Evolutionary conservation across 169 alveolate genomes (phyloP).

Genomic region (Plasmodium gallinaceum): DNA sequence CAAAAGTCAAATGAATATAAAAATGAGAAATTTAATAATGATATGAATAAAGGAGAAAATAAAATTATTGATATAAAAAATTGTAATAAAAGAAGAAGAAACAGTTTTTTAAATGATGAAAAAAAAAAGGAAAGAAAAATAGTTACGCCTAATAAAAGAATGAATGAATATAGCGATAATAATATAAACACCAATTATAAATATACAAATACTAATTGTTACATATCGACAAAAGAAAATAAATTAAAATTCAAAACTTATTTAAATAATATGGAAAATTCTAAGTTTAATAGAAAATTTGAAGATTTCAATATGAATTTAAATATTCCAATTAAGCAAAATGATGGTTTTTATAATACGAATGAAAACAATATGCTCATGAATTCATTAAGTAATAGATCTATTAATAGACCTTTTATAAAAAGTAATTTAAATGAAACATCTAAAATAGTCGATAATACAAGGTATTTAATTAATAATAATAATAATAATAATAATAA

Average conservation of each 20-base stretch:
- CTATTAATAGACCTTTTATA: neutral
- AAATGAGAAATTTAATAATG: neutral
- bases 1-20: neutral
- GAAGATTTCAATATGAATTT: neutral
- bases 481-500: neutral
- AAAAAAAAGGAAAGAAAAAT: constrained; percentile 52
- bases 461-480: neutral
- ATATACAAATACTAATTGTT: neutral
- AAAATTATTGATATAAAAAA: neutral
- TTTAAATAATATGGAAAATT: constrained; percentile 5
- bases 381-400: neutral
- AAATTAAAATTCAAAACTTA: neutral
- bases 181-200: constrained; percentile 1
- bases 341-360: neutral
- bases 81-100: constrained; percentile 40
- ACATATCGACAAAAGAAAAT: neutral
- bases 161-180: neutral
- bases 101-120: constrained; percentile 26
- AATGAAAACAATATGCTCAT: neutral
- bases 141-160: neutral
- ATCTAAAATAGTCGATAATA: neutral
- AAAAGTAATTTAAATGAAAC: neutral
- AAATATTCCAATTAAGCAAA: neutral
- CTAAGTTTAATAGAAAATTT: neutral
- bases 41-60: neutral